Percentiles rank a stretch among this genome's conserved stretches.
Conservation (phyloP, 345 rosid species). For the Geranium rotundifolium region DNA sequence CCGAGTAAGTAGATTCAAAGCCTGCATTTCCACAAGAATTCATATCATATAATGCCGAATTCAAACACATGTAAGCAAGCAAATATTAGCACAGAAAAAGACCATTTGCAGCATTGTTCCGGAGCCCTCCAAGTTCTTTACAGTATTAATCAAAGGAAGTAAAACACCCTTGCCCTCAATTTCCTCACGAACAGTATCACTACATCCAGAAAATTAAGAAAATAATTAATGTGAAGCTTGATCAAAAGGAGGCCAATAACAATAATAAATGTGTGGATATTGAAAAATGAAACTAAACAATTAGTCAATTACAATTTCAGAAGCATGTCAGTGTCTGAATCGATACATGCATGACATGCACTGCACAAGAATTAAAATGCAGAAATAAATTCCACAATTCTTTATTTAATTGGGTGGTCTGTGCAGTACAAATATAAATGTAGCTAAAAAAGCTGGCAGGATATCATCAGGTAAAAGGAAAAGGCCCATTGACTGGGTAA, state of each 20-base stretch:
- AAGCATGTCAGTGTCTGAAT: neutral
- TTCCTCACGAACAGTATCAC: slow-evolving; percentile 45
- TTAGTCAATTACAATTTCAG: neutral
- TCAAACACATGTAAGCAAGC: slow-evolving; percentile 5
- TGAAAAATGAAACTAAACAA: neutral
- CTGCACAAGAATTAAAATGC: neutral
- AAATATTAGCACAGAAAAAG: slow-evolving; percentile 1
- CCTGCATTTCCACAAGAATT: slow-evolving; percentile 33
- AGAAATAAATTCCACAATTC: neutral
- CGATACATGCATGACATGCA: neutral
- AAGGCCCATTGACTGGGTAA: no score
- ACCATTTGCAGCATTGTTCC: slow-evolving; percentile 54
- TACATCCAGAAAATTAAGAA: slow-evolving; percentile 26
- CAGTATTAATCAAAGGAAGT: slow-evolving; percentile 33
- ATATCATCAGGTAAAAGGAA: neutral
- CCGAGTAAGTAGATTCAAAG: slow-evolving; percentile 54
- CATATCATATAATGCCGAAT: slow-evolving; percentile 4
- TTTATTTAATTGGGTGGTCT: neutral
- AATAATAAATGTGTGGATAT: neutral
- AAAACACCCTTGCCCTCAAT: slow-evolving; percentile 70
- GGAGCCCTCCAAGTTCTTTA: slow-evolving; percentile 39
- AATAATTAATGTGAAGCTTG: slow-evolving; percentile 4
- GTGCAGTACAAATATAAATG: neutral
- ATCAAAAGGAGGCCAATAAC: neutral
- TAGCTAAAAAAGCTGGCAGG: no score